Conservation (phyloP, 2,329 filamentous ascomycete genomes). For the Myotisia sp. region DNA sequence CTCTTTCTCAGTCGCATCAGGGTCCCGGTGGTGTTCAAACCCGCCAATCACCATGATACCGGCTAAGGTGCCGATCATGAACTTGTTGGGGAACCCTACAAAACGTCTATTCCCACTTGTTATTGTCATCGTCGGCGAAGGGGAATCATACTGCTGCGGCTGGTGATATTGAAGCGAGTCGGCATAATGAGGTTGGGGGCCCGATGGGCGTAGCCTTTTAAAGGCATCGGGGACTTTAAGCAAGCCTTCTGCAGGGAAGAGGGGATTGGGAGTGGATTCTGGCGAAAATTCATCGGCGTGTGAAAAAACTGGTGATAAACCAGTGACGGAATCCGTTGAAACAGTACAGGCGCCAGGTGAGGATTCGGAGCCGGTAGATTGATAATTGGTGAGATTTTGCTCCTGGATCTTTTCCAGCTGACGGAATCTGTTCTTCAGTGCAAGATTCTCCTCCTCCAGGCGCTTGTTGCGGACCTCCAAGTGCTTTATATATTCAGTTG, state of each 20-base stretch:
- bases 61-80: constrained; percentile 86
- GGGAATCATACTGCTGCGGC: constrained; percentile 19
- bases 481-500: constrained; percentile 90
- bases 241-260: constrained; percentile 28
- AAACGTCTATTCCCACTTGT: constrained; percentile 32
- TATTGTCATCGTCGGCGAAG: constrained; percentile 23
- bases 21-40: constrained; percentile 51
- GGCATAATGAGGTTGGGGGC: constrained; percentile 22
- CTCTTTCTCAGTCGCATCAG: constrained; percentile 29
- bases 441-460: constrained; percentile 64
- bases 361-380: constrained; percentile 27
- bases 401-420: constrained; percentile 55
- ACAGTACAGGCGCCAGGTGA: constrained; percentile 27
- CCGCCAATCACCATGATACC: constrained; percentile 86
- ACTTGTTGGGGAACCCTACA: constrained; percentile 45
- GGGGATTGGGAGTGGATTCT: constrained; percentile 20
- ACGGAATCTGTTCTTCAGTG: constrained; percentile 63
- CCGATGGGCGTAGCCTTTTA: constrained; percentile 27
- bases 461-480: constrained; percentile 80
- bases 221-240: constrained; percentile 32
- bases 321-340: constrained; percentile 23
- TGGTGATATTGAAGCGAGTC: constrained; percentile 18
- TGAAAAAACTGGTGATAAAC: constrained; percentile 29
- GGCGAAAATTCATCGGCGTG: constrained; percentile 23
- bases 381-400: constrained; percentile 25